Base-by-base conservation (phyloP, 495 filamentous ascomycete species). In the Aspergillus avenaceus region DNA sequence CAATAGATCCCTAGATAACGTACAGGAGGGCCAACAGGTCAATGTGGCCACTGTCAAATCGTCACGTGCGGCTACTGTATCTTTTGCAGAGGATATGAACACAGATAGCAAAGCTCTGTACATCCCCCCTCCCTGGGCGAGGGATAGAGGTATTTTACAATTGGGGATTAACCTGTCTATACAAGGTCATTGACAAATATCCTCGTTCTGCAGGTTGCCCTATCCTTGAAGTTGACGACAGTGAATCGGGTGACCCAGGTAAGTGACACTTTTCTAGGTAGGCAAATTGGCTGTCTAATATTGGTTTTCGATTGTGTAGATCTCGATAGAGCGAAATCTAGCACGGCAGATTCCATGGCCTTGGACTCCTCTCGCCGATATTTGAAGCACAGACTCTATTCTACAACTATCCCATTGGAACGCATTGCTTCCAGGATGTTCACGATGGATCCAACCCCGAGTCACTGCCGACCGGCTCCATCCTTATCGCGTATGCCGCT, bases 61-160 rank as follows among this genome's bases (percentile, higher is more conserved):
- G n/a, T n/a, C n/a, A n/a, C n/a, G n/a, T n/a, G n/a, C n/a, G n/a
- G n/a, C n/a, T n/a, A n/a, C n/a, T n/a, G n/a, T 62, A 9, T 42
- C 55, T 13, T 58, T 59, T 40, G 49, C 49, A 13, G 52, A 62
- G 13, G n/a, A 50, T n/a, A n/a, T n/a, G n/a, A n/a, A n/a, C n/a
- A n/a, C n/a, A n/a, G n/a, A n/a, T 9, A 49, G 36, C 27, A 67
- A 61, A 22, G 60, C 62, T 23, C 53, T 69, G n/a, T 64, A 69
- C 42, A 65, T 69, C 14, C 66, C 66, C 12, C 54, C 64, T 7
- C 66, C 66, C n/a, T 55, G 64, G 23, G 63, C 50, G 40, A 55
- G 64, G 13, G 66, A 69, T 25, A 58, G 50, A 69, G 66, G 66
- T 65, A 56, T 19, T 16, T 24, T 16, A 55, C 37, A 23, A 8